Percentiles rank a stretch among this genome's conserved stretches.
Evolutionary conservation across 2,329 filamentous ascomycete species (phyloP).

Genomic region (Sarocladium oryzae): DNA sequence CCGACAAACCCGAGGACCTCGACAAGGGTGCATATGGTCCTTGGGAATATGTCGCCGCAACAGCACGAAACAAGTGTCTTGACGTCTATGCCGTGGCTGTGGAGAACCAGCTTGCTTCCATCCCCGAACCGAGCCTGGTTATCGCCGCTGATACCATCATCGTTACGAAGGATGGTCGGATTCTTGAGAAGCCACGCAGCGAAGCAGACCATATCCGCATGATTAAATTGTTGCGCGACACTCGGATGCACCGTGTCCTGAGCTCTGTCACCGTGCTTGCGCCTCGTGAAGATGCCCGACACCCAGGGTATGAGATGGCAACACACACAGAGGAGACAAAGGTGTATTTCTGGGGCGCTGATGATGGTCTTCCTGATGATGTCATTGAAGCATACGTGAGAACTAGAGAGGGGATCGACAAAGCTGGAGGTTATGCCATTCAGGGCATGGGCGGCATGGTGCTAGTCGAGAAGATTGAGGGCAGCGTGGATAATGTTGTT

Average conservation of each 20-base stretch:
- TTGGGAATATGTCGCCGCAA: constrained; percentile 85
- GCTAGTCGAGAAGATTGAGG: constrained; percentile 82
- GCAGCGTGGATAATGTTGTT: constrained; percentile 88
- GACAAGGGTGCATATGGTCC: constrained; percentile 68
- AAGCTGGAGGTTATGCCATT: constrained; percentile 92
- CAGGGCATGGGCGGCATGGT: constrained; percentile 84
- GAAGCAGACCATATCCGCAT: constrained; percentile 78
- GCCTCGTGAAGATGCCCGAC: constrained; percentile 69
- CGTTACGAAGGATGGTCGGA: constrained; percentile 64
- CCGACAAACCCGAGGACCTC: constrained; percentile 76
- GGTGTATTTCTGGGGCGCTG: constrained; percentile 72
- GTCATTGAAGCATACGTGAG: constrained; percentile 71
- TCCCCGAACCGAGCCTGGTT: constrained; percentile 71
- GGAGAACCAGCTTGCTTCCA: constrained; percentile 34
- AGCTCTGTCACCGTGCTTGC: constrained; percentile 81
- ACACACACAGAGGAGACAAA: constrained; percentile 82
- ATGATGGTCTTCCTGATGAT: constrained; percentile 61
- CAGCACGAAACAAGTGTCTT: constrained; percentile 76
- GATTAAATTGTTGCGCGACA: constrained; percentile 75
- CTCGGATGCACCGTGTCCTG: constrained; percentile 70
- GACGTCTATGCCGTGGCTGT: constrained; percentile 55
- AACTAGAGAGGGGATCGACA: constrained; percentile 89
- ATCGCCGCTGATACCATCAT: constrained; percentile 90
- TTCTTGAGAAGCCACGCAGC: constrained; percentile 84
- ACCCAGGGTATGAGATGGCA: constrained; percentile 81